phyloP scores from a whole-genome alignment of 352 stramenopile genomes.

The Vaucheria bursata region DNA sequence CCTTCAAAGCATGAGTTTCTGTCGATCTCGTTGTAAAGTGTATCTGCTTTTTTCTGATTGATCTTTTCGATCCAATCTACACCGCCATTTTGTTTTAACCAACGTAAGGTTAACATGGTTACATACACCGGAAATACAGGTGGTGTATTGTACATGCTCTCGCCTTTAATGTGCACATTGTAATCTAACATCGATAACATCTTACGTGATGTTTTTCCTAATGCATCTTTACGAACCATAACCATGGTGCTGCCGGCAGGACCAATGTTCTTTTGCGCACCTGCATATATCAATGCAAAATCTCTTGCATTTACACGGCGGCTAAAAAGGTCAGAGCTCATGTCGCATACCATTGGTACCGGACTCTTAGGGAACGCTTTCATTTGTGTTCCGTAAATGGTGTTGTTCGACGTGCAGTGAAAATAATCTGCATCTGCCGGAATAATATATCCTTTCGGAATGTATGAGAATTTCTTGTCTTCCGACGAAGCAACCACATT shows the following conservation, averaged over 20 bases:
- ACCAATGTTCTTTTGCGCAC: neutral
- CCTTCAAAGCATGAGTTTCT: neutral
- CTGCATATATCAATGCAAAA: neutral
- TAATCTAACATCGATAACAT: neutral
- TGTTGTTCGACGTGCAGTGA: neutral
- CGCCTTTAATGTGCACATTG: neutral
- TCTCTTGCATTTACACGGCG: neutral
- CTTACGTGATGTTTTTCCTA: neutral
- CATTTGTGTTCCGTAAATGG: neutral
- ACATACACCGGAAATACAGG: neutral
- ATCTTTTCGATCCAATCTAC: neutral
- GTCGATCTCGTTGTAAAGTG: neutral
- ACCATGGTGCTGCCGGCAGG: neutral
- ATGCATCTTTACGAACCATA: neutral
- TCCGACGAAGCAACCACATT: neutral
- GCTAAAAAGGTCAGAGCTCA: neutral
- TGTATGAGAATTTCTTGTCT: neutral
- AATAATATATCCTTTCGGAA: neutral
- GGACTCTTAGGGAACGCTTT: neutral
- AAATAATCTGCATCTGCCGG: neutral
- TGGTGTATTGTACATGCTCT: neutral
- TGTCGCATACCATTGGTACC: neutral
- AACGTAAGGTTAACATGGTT: neutral
- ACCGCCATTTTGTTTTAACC: neutral
- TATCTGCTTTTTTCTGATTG: neutral